phyloP scores from a whole-genome alignment of 2,329 filamentous ascomycete genomes.

The Aspergillus sp. region DNA sequence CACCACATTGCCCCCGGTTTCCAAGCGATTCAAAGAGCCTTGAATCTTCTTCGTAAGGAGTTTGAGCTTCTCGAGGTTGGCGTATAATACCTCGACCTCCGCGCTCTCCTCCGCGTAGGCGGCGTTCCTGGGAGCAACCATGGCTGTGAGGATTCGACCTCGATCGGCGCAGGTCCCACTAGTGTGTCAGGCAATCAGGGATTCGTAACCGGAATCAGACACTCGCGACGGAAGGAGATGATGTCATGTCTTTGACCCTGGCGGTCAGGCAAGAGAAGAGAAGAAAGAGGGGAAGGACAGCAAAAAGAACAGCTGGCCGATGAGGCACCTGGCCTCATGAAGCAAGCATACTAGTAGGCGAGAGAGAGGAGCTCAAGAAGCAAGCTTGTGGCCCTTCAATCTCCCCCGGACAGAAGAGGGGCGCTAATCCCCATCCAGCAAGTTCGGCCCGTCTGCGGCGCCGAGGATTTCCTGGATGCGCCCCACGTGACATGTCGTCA shows the following conservation, averaged over 20 bases:
- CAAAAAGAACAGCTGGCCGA: constrained; percentile 12
- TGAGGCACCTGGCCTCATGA: constrained; percentile 29
- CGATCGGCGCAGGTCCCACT: constrained; percentile 19
- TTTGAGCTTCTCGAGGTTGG: constrained; percentile 85
- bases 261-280: neutral
- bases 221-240: constrained; percentile 4
- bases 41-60: constrained; percentile 95
- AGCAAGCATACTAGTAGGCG: constrained; percentile 2
- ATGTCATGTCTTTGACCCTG: constrained; percentile 15
- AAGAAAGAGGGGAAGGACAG: neutral
- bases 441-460: constrained; percentile 22
- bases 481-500: constrained; percentile 34
- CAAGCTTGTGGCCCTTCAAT: neutral
- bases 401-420: constrained; percentile 8
- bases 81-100: constrained; percentile 67
- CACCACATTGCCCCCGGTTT: constrained; percentile 85
- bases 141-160: constrained; percentile 27
- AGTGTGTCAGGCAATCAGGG: constrained; percentile 14
- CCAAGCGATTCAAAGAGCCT: constrained; percentile 77
- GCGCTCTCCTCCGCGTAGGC: constrained; percentile 67
- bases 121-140: constrained; percentile 59
- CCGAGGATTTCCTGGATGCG: constrained; percentile 2
- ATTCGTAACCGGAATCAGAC: constrained; percentile 7
- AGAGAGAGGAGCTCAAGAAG: too few species aligned
- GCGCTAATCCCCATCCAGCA: constrained; percentile 26